Evolutionary conservation across 805 yeast genomes (phyloP), one percentile per base, ranked within the genome.

Genomic region (Ogataea degrootiae): DNA sequence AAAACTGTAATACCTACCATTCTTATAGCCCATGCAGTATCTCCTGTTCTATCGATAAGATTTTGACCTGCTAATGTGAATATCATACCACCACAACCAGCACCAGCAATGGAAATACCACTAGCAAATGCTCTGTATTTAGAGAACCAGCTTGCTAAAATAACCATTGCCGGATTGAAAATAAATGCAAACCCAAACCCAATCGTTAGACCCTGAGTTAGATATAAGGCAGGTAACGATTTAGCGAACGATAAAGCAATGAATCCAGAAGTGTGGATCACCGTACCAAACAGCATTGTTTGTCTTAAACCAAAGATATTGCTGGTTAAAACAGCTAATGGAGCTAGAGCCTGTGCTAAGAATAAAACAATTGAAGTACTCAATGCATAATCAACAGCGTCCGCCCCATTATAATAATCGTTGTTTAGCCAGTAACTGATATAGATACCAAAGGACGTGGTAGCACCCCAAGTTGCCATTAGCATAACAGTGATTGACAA

Each of bases 381-480:
- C 47, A 77, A 62, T 2, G 87, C 83, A 58, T 76, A 84, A 50
- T 82, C 83, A 44, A 74, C 62, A 33, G 73, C 69, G 2, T 73
- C 61, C 0, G 84, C 85, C 1, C 81, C 84, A 0, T 65, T 61
- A 54, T 76, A 81, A 1, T 71, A 67, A 19, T 72, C 63, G 43
- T 75, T 60, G 36, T 74, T 73, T 17, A 80, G 47, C 61, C 80
- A 83, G 51, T 66, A 73, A 1, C 82, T 70, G 39, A 83, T 66
- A 53, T 76, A 81, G 1, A 83, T 76, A 47, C 85, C 86, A 59
- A 74, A 83, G 12, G 80, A 79, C 11, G 73, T 65, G 47, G 80
- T 79, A 55, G 80, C 73, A 6, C 90, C 90, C 88, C 89, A 84
- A 0, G 86, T 76, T 23, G 75, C 63, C 49, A 79, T 60, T 19